Conservation (phyloP, 106 monocot species). For the Acorus gramineus region DNA sequence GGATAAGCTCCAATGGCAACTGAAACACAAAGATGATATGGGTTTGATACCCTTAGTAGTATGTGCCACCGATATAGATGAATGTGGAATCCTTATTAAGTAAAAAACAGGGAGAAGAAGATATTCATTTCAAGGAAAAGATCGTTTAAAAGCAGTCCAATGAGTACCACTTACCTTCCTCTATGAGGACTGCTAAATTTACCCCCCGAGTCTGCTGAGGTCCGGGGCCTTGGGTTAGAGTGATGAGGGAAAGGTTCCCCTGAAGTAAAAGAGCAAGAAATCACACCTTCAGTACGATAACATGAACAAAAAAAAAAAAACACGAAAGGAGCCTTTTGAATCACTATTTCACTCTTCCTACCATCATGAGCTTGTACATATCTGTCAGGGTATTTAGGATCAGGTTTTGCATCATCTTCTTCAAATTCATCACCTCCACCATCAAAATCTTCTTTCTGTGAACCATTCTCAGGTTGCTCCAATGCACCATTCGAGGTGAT, state of each 20-base stretch:
- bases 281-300: slow-evolving; percentile 22
- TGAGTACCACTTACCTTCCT: slow-evolving; percentile 35
- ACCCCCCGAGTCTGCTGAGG: slow-evolving; percentile 14
- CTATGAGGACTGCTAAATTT: slow-evolving; percentile 10
- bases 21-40: too few relatives aligned
- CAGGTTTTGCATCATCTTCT: slow-evolving; percentile 15
- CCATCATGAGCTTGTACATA: slow-evolving; percentile 14
- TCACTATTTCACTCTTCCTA: slow-evolving; percentile 15
- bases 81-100: too few relatives aligned
- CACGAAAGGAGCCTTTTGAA: slow-evolving; percentile 1
- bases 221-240: slow-evolving; percentile 25
- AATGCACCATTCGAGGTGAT: slow-evolving; percentile 19
- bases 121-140: not conserved
- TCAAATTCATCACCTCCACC: slow-evolving; percentile 17
- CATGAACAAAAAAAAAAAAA: slow-evolving; percentile 1
- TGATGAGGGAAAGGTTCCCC: slow-evolving; percentile 12
- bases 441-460: slow-evolving; percentile 11
- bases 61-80: too few relatives aligned
- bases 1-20: too few relatives aligned
- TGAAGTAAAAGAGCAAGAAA: slow-evolving; percentile 18
- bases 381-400: slow-evolving; percentile 19
- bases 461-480: slow-evolving; percentile 35
- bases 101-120: not conserved
- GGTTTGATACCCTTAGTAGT: too few relatives aligned
- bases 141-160: not conserved